Evolutionary conservation across 1,284 basidiomycete species (phyloP).

Genomic region (Cryptococcus neoformans): DNA sequence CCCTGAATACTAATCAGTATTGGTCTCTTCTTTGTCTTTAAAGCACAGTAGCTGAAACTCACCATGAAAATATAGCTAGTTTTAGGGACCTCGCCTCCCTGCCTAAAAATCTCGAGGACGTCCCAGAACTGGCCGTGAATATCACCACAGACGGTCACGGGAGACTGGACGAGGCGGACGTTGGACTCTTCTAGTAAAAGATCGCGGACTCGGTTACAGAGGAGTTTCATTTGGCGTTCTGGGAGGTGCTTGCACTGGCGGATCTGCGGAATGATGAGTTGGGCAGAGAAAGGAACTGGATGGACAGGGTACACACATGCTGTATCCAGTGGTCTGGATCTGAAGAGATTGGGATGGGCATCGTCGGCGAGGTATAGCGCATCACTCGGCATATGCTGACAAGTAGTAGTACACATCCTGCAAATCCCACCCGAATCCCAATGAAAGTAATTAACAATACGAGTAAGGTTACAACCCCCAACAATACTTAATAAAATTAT

Average conservation of each 20-base stretch:
- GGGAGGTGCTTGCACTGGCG: constrained; percentile 81
- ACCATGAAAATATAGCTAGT: constrained; percentile 99
- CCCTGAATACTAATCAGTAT: constrained; percentile 57
- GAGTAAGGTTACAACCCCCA: no score
- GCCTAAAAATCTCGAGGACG: constrained; percentile 80
- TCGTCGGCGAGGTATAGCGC: constrained; percentile 1
- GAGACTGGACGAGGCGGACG: constrained; percentile 86
- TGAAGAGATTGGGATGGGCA: constrained; percentile 21
- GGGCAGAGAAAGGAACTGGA: neutral
- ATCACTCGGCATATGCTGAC: no score
- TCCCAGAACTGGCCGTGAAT: constrained; percentile 98
- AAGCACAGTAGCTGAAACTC: constrained; percentile 14
- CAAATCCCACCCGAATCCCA: no score
- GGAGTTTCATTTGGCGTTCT: constrained; percentile 83
- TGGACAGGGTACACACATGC: constrained; percentile 26
- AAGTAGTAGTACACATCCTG: no score
- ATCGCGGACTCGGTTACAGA: constrained; percentile 79
- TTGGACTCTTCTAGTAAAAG: constrained; percentile 93
- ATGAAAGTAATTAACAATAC: no score
- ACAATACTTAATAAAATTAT: no score
- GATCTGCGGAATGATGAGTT: constrained; percentile 54
- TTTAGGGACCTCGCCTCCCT: constrained; percentile 81
- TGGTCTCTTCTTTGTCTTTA: neutral
- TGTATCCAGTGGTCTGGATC: constrained; percentile 46
- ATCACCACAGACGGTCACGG: constrained; percentile 90